Evolutionary conservation across 805 yeast species (phyloP).

Genomic region (Metschnikowia cerradonensis): DNA sequence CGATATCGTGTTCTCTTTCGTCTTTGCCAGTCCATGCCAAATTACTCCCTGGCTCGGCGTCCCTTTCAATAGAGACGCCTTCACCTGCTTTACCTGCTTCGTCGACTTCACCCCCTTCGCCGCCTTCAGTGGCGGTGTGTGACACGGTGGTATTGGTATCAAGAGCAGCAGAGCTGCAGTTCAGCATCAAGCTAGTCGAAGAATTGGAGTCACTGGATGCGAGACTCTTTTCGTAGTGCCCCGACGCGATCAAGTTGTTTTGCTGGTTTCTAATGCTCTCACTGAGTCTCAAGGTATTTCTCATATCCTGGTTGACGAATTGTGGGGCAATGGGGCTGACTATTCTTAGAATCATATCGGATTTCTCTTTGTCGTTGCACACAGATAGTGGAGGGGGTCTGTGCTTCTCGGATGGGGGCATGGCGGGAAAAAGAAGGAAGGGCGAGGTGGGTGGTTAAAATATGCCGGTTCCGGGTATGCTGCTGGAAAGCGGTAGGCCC

Average conservation of each 20-base stretch:
- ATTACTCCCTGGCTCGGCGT: background rate
- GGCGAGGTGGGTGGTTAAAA: background rate
- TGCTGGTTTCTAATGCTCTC: constrained; percentile 17
- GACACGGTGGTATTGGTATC: constrained; percentile 1
- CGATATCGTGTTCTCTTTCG: background rate
- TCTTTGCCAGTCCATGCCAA: background rate
- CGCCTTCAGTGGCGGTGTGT: background rate
- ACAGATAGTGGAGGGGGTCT: constrained; percentile 14
- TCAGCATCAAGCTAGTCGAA: background rate
- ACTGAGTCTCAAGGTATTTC: constrained; percentile 15
- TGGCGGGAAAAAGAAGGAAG: constrained; percentile 1
- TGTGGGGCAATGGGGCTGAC: constrained; percentile 16
- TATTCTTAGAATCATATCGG: constrained; percentile 14
- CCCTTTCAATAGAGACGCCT: background rate
- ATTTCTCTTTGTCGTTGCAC: constrained; percentile 8
- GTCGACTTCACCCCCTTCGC: background rate
- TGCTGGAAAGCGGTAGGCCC: background rate
- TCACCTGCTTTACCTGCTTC: background rate
- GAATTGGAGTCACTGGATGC: constrained; percentile 1
- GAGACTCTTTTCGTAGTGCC: constrained; percentile 7
- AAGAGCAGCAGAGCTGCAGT: background rate
- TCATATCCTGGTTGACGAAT: constrained; percentile 14
- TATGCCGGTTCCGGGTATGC: background rate
- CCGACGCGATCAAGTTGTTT: constrained; percentile 13
- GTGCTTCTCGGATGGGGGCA: constrained; percentile 12